phyloP scores from a whole-genome alignment of 805 yeast genomes.

The Komagataella kurtzmanii region DNA sequence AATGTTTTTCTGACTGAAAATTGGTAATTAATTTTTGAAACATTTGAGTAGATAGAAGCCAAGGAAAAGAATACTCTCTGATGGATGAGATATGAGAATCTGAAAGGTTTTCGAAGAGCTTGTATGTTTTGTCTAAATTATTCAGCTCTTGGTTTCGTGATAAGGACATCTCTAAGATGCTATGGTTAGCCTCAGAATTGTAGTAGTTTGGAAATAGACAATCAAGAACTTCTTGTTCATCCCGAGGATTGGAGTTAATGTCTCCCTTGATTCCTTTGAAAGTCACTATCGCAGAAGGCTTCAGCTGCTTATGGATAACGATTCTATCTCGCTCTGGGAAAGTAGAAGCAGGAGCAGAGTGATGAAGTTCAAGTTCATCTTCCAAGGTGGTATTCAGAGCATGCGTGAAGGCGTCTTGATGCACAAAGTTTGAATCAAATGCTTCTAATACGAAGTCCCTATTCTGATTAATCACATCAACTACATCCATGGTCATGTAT shows the following conservation, averaged over 20 bases:
- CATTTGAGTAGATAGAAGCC: neutral
- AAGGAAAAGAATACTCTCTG: neutral
- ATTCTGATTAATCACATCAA: neutral
- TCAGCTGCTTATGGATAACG: conserved; percentile 16
- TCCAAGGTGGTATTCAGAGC: neutral
- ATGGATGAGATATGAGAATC: neutral
- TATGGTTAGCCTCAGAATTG: conserved; percentile 5
- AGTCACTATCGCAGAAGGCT: conserved; percentile 16
- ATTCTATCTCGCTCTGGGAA: conserved; percentile 17
- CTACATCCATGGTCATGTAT: neutral
- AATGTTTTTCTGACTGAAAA: conserved; percentile 10
- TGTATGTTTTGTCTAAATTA: neutral
- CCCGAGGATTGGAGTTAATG: conserved; percentile 7
- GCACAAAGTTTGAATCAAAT: neutral
- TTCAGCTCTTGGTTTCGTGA: conserved; percentile 10
- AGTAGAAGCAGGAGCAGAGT: conserved; percentile 1
- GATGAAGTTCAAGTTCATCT: neutral
- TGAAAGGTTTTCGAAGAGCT: neutral
- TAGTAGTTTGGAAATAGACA: conserved; percentile 5
- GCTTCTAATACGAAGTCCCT: neutral
- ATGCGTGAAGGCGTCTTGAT: neutral
- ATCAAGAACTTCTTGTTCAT: conserved; percentile 10
- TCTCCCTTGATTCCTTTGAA: conserved; percentile 14
- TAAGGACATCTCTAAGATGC: conserved; percentile 3
- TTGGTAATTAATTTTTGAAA: neutral